A percentile compares a stretch with the other conserved stretches of the same genome.
Evolutionary conservation across 2,329 filamentous ascomycete species (phyloP).

Genomic region (Hysterium pulicare): DNA sequence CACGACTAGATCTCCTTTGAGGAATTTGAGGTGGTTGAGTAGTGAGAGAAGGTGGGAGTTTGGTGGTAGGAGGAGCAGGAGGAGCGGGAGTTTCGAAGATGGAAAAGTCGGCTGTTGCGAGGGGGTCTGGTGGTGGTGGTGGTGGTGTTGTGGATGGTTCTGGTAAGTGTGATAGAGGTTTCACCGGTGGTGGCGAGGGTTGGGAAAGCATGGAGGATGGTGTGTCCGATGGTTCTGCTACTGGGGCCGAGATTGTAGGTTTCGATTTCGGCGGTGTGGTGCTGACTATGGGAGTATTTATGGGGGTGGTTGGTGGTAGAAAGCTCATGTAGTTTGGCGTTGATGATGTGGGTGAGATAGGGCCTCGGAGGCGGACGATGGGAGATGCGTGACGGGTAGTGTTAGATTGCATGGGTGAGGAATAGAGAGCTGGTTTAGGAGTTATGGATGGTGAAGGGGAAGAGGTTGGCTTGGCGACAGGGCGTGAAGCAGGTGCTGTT

Average conservation of each 20-base stretch:
- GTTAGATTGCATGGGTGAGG: constrained; percentile 9
- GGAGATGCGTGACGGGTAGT: constrained; percentile 23
- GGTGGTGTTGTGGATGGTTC: not conserved
- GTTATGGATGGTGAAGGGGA: constrained; percentile 6
- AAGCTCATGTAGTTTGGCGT: constrained; percentile 27
- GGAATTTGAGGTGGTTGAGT: not conserved
- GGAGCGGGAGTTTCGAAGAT: constrained; percentile 27
- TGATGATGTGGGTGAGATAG: constrained; percentile 33
- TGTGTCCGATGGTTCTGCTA: not conserved
- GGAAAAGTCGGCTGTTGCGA: constrained; percentile 16
- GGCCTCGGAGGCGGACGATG: constrained; percentile 29
- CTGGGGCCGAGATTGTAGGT: not conserved
- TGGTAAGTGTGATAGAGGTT: not conserved
- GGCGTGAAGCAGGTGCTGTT: constrained; percentile 7
- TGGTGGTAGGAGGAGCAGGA: constrained; percentile 7
- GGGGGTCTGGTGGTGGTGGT: constrained; percentile 15
- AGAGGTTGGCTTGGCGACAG: constrained; percentile 12
- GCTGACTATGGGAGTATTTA: not conserved
- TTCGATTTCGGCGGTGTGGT: not conserved
- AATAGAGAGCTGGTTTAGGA: constrained; percentile 4
- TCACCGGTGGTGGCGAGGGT: not conserved
- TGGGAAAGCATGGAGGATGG: not conserved
- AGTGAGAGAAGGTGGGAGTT: constrained; percentile 9
- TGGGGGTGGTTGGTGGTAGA: constrained; percentile 7
- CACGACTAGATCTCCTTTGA: not conserved